phyloP scores from a whole-genome alignment of 2,329 filamentous ascomycete genomes.

The Fusarium graminum region DNA sequence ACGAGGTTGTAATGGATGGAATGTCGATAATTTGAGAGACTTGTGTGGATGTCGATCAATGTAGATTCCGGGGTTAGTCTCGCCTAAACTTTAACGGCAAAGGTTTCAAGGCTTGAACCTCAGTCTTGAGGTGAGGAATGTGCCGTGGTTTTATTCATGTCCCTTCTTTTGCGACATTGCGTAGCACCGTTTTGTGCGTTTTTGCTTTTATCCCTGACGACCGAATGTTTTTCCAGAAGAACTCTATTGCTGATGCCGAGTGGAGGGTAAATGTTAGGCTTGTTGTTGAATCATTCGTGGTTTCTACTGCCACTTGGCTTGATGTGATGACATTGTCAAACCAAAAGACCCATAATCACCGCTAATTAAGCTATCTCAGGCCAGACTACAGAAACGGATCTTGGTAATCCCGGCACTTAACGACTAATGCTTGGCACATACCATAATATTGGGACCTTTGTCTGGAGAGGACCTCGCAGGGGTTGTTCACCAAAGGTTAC shows the following conservation, averaged over 20 bases:
- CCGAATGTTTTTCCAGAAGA: neutral
- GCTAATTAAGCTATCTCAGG: too few species aligned
- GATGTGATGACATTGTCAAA: neutral
- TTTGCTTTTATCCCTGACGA: conserved; percentile 4
- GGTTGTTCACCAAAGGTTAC: neutral
- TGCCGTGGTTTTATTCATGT: neutral
- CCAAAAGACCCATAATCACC: too few species aligned
- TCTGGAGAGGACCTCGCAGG: neutral
- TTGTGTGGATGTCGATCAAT: conserved; percentile 12
- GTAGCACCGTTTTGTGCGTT: neutral
- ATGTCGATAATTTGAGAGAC: neutral
- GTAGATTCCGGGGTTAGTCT: conserved; percentile 10
- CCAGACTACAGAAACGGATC: neutral
- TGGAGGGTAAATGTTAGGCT: neutral
- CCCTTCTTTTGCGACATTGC: neutral
- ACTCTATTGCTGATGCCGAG: neutral
- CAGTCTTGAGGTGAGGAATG: neutral
- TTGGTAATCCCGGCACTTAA: neutral
- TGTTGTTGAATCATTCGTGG: too few species aligned
- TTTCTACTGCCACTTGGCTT: neutral
- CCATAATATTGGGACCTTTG: conserved; percentile 3
- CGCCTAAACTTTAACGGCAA: neutral
- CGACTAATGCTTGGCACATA: neutral
- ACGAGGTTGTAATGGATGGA: too few species aligned
- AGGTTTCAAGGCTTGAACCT: neutral